Percentiles rank a stretch among this genome's conserved stretches.
These are phyloP conservation scores for Saccharomyces hybrid DNA, from an alignment of 1,139 yeast species.

Conservation along the genomic window DNA sequence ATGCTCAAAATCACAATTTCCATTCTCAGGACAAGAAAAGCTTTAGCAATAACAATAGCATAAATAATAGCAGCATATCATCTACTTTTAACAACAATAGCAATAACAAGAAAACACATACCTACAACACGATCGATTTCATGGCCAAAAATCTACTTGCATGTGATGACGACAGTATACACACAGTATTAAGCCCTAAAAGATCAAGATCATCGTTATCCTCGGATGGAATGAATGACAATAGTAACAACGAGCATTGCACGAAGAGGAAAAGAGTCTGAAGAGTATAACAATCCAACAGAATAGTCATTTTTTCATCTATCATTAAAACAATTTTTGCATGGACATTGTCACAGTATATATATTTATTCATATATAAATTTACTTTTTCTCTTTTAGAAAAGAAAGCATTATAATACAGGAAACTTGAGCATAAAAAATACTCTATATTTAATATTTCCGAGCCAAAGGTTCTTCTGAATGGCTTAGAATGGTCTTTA, in stretches of 20 bases:
- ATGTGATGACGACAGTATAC: neutral
- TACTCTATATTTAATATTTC: neutral
- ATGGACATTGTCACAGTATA: constrained; percentile 5
- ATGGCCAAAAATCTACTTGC: neutral
- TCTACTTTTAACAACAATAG: neutral
- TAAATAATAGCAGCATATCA: neutral
- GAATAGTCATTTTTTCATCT: neutral
- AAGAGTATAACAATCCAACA: neutral
- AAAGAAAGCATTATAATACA: neutral
- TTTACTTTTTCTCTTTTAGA: neutral
- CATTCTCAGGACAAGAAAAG: neutral
- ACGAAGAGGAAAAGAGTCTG: neutral
- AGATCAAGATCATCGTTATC: constrained; percentile 1
- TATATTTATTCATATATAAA: neutral
- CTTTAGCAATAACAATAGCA: neutral
- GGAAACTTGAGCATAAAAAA: neutral
- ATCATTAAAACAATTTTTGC: neutral
- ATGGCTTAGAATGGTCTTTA: constrained; percentile 59
- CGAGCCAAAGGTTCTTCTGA: constrained; percentile 8
- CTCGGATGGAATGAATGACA: neutral
- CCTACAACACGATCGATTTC: neutral
- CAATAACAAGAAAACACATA: constrained; percentile 1
- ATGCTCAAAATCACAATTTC: neutral
- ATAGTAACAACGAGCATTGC: neutral
- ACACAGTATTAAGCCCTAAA: neutral